These are phyloP conservation scores for Wickerhamiella galacta DNA, from an alignment of 805 yeast genomes.

Conservation along the genomic window DNA sequence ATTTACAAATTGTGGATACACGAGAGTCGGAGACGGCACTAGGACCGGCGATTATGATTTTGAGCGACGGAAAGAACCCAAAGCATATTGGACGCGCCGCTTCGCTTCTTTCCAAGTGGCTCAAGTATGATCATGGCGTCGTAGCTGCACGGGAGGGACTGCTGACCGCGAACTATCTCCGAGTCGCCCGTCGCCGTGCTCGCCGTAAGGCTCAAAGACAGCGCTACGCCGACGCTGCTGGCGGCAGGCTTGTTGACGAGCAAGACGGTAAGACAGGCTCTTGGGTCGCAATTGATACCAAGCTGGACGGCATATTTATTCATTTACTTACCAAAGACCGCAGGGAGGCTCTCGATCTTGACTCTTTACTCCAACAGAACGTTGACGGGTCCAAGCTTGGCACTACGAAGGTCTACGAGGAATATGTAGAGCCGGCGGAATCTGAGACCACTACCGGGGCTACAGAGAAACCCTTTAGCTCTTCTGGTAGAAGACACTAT, in stretches of 20 bases:
- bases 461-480: no score
- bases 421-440: no score
- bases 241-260: not conserved
- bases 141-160: constrained; percentile 56
- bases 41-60: constrained; percentile 33
- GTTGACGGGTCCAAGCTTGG: constrained; percentile 8
- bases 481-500: no score
- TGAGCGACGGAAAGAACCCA: constrained; percentile 61
- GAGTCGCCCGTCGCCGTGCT: constrained; percentile 35
- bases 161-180: constrained; percentile 38
- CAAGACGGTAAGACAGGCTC: constrained; percentile 33
- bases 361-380: constrained; percentile 22
- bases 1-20: constrained; percentile 49
- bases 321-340: constrained; percentile 61
- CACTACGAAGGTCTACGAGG: no score
- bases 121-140: constrained; percentile 35
- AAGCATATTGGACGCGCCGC: constrained; percentile 64
- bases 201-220: constrained; percentile 36
- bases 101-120: constrained; percentile 34
- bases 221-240: constrained; percentile 32
- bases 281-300: constrained; percentile 71
- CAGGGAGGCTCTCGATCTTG: constrained; percentile 52
- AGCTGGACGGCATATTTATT: constrained; percentile 42
- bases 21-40: constrained; percentile 24
- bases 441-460: no score